Percentiles rank a stretch among this genome's conserved stretches.
Conservation (phyloP, 176 grass and related monocot genomes). For the Oryza brachyantha region DNA sequence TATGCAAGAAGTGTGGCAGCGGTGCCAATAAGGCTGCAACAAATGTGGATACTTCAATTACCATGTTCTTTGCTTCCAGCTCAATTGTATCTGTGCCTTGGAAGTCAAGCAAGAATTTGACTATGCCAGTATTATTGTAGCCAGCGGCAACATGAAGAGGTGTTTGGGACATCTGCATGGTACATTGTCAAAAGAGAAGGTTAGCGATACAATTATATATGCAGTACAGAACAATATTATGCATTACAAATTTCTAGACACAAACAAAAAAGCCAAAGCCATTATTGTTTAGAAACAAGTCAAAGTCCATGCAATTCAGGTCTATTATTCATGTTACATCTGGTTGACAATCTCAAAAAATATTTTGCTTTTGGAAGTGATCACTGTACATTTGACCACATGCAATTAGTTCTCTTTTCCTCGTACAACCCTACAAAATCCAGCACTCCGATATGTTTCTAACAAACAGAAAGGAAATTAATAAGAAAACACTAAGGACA, state of each 20-base stretch:
- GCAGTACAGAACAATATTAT: neutral
- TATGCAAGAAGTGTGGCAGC: neutral
- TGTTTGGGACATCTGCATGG: constrained; percentile 83
- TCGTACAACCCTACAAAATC: neutral
- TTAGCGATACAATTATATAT: neutral
- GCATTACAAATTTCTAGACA: constrained; percentile 2
- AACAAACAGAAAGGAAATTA: neutral
- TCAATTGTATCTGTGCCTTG: constrained; percentile 53
- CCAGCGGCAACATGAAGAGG: constrained; percentile 89
- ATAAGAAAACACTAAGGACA: neutral
- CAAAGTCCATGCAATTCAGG: neutral
- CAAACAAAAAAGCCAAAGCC: neutral
- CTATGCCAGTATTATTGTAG: constrained; percentile 63
- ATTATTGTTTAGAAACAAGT: neutral
- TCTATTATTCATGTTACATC: neutral
- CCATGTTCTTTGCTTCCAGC: constrained; percentile 92
- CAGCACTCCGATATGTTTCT: neutral
- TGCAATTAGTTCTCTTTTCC: neutral
- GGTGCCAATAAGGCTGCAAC: constrained; percentile 19
- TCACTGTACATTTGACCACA: neutral
- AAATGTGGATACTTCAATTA: constrained; percentile 37
- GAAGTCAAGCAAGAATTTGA: constrained; percentile 77
- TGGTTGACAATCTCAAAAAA: neutral
- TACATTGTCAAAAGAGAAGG: constrained; percentile 19
- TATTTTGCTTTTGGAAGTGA: neutral